Evolutionary conservation across 164 flowering plant genomes (phyloP).

Genomic region (Berberis vulgaris): DNA sequence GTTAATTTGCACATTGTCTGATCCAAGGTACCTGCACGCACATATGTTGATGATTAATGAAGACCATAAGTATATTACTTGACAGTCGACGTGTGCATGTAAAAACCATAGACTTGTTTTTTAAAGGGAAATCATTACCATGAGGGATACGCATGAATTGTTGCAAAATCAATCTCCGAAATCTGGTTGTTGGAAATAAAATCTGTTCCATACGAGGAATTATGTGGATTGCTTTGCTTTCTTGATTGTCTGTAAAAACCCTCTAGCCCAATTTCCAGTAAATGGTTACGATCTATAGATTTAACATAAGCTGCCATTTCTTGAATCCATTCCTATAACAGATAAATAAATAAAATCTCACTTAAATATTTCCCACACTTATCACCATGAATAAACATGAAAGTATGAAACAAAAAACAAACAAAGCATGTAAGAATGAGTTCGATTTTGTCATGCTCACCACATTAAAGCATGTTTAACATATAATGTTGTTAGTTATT

Average conservation of each 20-base stretch:
- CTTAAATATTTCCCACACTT: neutral
- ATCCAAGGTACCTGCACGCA: conserved; percentile 20
- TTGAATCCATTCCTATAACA: conserved; percentile 24
- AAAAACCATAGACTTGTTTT: neutral
- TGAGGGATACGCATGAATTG: conserved; percentile 42
- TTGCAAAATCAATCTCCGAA: conserved; percentile 33
- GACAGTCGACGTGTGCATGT: neutral
- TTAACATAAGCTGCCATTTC: conserved; percentile 45
- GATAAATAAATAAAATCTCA: neutral
- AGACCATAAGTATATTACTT: neutral
- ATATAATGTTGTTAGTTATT: neutral
- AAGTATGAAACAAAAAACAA: neutral
- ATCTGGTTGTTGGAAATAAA: conserved; percentile 40
- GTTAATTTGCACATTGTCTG: conserved; percentile 13
- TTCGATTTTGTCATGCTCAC: no score
- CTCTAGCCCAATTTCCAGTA: conserved; percentile 47
- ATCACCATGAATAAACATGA: no score
- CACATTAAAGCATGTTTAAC: no score
- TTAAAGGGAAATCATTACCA: conserved; percentile 22
- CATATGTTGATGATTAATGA: neutral
- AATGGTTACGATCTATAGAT: conserved; percentile 39
- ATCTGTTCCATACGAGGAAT: conserved; percentile 26
- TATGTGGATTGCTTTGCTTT: conserved; percentile 24
- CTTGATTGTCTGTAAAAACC: conserved; percentile 45
- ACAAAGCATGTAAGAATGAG: neutral